A percentile compares a stretch with the other conserved stretches of the same genome.
Evolutionary conservation across 805 yeast genomes (phyloP).

Genomic region (Yamadazyma endophytica): DNA sequence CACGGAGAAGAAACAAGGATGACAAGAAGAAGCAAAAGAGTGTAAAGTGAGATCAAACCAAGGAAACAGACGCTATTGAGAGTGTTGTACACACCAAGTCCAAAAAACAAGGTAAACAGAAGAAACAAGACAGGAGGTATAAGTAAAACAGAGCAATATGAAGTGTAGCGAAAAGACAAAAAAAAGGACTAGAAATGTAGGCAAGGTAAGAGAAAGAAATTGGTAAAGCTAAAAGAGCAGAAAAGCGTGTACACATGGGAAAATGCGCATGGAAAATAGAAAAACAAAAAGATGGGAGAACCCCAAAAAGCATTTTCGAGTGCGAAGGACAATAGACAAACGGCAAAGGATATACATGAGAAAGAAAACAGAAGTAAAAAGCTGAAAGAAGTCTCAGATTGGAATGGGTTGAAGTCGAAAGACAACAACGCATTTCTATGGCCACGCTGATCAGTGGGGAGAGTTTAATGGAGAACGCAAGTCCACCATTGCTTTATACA

Average conservation of each 20-base stretch:
- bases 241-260: background rate
- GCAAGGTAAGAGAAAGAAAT: no score
- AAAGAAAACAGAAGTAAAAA: background rate
- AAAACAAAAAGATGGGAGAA: conserved; percentile 1
- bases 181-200: background rate
- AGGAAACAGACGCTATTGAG: background rate
- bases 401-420: background rate
- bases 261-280: background rate
- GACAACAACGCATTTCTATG: no score
- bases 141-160: conserved; percentile 1
- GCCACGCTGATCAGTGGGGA: conserved; percentile 29
- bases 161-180: background rate
- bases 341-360: conserved; percentile 1
- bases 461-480: conserved; percentile 26
- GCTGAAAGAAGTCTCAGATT: background rate
- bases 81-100: background rate
- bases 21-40: background rate
- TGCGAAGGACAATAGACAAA: background rate
- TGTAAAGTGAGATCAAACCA: background rate
- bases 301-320: background rate
- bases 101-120: no score
- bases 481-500: conserved; percentile 24
- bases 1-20: background rate
- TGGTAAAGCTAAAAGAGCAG: background rate
- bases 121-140: no score